These are phyloP conservation scores for Cicer arietinum DNA, from an alignment of 306 rosid species.

Conservation along the genomic window DNA sequence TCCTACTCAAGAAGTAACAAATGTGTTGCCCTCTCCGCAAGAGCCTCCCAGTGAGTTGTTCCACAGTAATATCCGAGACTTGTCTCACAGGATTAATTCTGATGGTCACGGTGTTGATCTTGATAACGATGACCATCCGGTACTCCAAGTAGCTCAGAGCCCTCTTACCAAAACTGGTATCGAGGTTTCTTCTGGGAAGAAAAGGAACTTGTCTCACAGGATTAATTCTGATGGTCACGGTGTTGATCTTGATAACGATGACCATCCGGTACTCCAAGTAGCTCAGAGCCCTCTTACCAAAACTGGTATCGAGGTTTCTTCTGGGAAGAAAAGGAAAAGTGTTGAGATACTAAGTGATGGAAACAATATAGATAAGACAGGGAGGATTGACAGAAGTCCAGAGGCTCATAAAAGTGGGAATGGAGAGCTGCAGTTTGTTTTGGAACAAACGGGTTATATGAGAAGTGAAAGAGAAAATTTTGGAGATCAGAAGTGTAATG, in stretches of 20 bases:
- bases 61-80: conserved; percentile 12
- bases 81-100: conserved; percentile 41
- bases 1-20: conserved; percentile 49
- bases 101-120: conserved; percentile 38
- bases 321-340: conserved; percentile 68
- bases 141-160: conserved; percentile 45
- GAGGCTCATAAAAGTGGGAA: conserved; percentile 50
- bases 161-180: conserved; percentile 43
- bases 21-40: conserved; percentile 44
- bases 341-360: conserved; percentile 45
- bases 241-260: conserved; percentile 43
- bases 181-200: conserved; percentile 60
- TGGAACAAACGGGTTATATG: conserved; percentile 42
- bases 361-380: conserved; percentile 42
- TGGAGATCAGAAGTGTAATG: conserved; percentile 51
- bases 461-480: conserved; percentile 49
- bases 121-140: conserved; percentile 42
- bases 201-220: conserved; percentile 57
- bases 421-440: conserved; percentile 42
- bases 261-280: conserved; percentile 39
- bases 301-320: conserved; percentile 49
- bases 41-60: conserved; percentile 45
- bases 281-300: conserved; percentile 45
- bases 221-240: conserved; percentile 43
- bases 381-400: conserved; percentile 48